Conservation (phyloP, 2,329 filamentous ascomycete genomes). For the Aspergillus udagawae region DNA sequence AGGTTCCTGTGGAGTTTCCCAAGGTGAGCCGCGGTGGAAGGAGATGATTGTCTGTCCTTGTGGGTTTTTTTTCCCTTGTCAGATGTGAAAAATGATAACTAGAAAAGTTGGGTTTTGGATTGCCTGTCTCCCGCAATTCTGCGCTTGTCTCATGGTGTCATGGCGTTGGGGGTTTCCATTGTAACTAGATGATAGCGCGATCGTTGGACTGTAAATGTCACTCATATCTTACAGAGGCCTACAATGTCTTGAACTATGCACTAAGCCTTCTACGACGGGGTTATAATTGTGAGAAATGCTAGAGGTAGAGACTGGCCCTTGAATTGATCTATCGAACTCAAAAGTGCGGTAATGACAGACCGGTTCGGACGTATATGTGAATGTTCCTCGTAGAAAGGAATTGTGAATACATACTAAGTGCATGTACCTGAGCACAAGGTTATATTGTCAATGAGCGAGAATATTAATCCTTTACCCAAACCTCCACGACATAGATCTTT, state of each 20-base stretch:
- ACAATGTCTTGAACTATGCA: not conserved
- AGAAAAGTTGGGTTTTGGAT: not conserved
- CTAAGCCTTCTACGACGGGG: not conserved
- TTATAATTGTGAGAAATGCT: not conserved
- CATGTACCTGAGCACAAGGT: not conserved
- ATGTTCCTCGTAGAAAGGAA: not conserved
- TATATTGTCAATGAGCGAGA: too few species aligned
- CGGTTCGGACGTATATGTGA: constrained; percentile 1
- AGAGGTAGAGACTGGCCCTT: not conserved
- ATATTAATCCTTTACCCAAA: too few species aligned
- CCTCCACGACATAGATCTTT: too few species aligned
- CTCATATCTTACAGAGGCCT: not conserved
- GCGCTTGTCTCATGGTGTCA: not conserved
- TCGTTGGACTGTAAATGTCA: not conserved
- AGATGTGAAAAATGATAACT: not conserved
- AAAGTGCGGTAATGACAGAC: constrained; percentile 11
- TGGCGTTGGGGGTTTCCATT: not conserved
- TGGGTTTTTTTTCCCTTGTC: constrained; percentile 1
- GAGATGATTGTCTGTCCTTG: constrained; percentile 14
- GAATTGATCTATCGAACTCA: constrained; percentile 7
- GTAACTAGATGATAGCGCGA: not conserved
- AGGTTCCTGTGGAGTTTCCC: constrained; percentile 78
- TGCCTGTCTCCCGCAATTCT: not conserved
- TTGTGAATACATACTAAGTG: not conserved
- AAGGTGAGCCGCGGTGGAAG: constrained; percentile 49